Evolutionary conservation across 2,329 filamentous ascomycete species (phyloP), one percentile per base, ranked within the genome.

Genomic region (Trichophyton equinum): DNA sequence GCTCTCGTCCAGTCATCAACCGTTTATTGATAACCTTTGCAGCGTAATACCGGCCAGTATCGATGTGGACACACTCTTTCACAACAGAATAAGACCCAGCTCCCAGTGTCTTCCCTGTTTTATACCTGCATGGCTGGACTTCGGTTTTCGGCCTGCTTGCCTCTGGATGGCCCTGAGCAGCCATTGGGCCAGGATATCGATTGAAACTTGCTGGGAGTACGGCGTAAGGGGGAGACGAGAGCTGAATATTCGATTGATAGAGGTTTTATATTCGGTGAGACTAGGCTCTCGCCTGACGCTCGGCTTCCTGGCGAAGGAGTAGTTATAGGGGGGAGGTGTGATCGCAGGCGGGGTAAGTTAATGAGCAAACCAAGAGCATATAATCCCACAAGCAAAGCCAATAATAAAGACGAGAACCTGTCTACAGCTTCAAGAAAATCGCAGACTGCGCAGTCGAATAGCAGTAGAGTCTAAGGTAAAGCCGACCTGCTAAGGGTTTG

Each of bases 1-100:
- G 94, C 77, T 99, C 94, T 67, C 94, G 83, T 38, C 94, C 94
- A 5, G 91, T 89, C 94, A 99, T 99, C 67, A 99, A 79, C 62
- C 92, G 83, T 81, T 99, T 99, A 78, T 99, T 99, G 76, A 99
- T 99, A 65, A 99, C 94, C 75, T 99, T 99, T 64, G 94, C 92
- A 30, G 94, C 94, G 85, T 97, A 99, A 76, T 96, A 97, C 66
- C 91, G 85, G 53, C 92, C 92, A 0, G 94, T 97, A 68, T 97
- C 92, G 70, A 97, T 97, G 74, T 99, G 94, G 30, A 97, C 91
- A 73, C 94, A 99, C 78, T 99, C 94, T 75, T 97, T 97, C 65
- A 99, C 94, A 57, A 97, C 94, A 42, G 91, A 96, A 77, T 99
- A 99, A 61, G 91, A 96, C 65, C 94, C 94, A 38, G 94, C 91